Evolutionary conservation across 2,329 filamentous ascomycete genomes (phyloP).

Genomic region (Berkeleyomyces basicola): DNA sequence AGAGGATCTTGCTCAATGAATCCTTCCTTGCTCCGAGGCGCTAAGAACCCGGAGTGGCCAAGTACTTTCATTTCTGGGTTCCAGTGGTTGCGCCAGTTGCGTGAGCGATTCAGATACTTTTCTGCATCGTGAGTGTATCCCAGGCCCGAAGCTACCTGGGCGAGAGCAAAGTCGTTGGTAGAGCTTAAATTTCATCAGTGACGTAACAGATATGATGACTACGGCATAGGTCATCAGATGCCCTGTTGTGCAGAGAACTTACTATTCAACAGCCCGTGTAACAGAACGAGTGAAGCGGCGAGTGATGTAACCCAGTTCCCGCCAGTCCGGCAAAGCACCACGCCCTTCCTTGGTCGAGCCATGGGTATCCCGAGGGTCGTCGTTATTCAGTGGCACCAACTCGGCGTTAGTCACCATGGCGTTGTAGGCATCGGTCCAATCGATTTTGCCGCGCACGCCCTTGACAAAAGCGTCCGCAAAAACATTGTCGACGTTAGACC

Average conservation of each 20-base stretch:
- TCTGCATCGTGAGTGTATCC: constrained; percentile 31
- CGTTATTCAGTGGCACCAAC: constrained; percentile 40
- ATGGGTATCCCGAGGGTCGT: constrained; percentile 38
- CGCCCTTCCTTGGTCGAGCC: constrained; percentile 51
- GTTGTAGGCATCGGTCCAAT: constrained; percentile 46
- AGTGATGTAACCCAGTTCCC: constrained; percentile 47
- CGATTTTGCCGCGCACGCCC: constrained; percentile 41
- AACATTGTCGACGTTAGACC: constrained; percentile 54
- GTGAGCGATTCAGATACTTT: constrained; percentile 45
- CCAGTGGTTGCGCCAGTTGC: constrained; percentile 60
- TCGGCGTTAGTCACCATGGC: constrained; percentile 55
- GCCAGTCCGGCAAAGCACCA: constrained; percentile 54
- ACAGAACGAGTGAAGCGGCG: constrained; percentile 43
- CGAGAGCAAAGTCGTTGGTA: constrained; percentile 50
- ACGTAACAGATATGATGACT: not conserved
- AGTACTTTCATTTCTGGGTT: constrained; percentile 39
- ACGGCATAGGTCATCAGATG: not conserved
- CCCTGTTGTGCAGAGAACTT: constrained; percentile 13
- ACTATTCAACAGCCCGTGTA: constrained; percentile 49
- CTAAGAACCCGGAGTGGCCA: constrained; percentile 48
- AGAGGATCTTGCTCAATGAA: constrained; percentile 40
- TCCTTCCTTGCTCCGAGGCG: constrained; percentile 37
- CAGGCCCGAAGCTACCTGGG: constrained; percentile 46
- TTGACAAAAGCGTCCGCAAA: constrained; percentile 58
- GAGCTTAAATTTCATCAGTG: constrained; percentile 21